Base-by-base conservation (phyloP, 1,284 basidiomycete genomes). In the Sanghuangporus baumii region DNA sequence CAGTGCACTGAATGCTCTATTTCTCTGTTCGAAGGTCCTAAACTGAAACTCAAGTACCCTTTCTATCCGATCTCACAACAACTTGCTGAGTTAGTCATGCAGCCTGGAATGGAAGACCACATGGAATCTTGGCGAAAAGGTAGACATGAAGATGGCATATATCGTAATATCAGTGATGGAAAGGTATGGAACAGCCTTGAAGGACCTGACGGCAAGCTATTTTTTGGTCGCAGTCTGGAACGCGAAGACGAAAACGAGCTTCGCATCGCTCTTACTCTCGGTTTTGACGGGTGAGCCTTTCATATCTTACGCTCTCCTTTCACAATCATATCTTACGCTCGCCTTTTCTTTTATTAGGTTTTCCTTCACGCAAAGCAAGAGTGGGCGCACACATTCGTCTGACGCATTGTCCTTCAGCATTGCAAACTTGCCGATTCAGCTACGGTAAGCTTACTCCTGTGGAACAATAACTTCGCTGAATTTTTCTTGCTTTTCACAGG, bases 141-240 rank as follows among this genome's bases (percentile, higher is more conserved):
- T 8, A 12, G n/a, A 6, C 56, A 31, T 8, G 9, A 8, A 6
- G 8, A 18, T 12, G 63, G 60, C 2, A 18, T 11, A 8, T 31
- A 57, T 18, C 5, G 14, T 6, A 41, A 55, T 14, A 51, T 65
- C 5, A 46, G 47, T 48, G 65, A 66, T 50, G 60, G 63, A 6
- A 20, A 55, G 6, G 48, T 67, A 2, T 67, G 64, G 64, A 54
- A 65, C n/a, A 52, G 23, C n/a, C 18, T 68, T 4, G 34, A 41
- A n/a, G 66, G 51, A 9, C 48, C 55, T n/a, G 67, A 66, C 37
- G 59, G 61, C 3, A 56, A 31, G 23, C 59, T 18, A 2, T 67
- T 67, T 55, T 66, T 67, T 43, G 57, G 54, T 40, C 55, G 54
- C 23, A 31, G 26, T 26, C 43, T 26, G n/a, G 50, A 60, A 11